Evolutionary conservation across 352 stramenopile species (phyloP).

Genomic region (Sclerospora graminicola): DNA sequence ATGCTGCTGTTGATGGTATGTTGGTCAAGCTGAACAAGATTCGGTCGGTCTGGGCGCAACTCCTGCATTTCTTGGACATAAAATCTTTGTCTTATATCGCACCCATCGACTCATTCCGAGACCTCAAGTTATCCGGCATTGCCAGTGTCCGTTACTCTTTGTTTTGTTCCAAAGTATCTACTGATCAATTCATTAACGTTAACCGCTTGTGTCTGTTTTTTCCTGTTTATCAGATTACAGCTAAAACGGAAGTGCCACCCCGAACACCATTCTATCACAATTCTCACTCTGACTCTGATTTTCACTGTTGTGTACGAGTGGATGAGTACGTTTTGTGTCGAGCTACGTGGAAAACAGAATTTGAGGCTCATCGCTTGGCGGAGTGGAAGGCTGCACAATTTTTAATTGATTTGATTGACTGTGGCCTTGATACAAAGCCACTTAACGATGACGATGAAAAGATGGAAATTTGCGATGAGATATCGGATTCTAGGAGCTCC

Average conservation of each 20-base stretch:
- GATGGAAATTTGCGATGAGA: constrained; percentile 21
- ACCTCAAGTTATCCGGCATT: constrained; percentile 56
- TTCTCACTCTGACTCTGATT: constrained; percentile 9
- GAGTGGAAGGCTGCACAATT: constrained; percentile 49
- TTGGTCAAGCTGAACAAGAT: constrained; percentile 41
- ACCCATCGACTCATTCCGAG: constrained; percentile 46
- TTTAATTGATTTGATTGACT: constrained; percentile 62
- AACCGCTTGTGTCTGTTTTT: neutral
- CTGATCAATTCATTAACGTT: constrained; percentile 1
- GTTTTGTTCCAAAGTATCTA: neutral
- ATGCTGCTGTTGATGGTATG: constrained; percentile 50
- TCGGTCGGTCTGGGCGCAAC: constrained; percentile 43
- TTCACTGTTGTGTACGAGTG: constrained; percentile 32
- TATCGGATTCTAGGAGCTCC: neutral
- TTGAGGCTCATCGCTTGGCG: constrained; percentile 34
- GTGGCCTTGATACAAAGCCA: constrained; percentile 39
- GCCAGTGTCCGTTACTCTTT: constrained; percentile 32
- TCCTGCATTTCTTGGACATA: constrained; percentile 65
- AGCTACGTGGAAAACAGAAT: constrained; percentile 37
- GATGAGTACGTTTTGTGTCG: constrained; percentile 36
- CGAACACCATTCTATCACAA: constrained; percentile 7
- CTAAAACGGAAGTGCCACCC: constrained; percentile 22
- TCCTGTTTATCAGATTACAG: constrained; percentile 25
- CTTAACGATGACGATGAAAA: constrained; percentile 25
- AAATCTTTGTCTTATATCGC: constrained; percentile 41